Evolutionary conservation across 129 eudicot genomes (phyloP).

Genomic region (Ambrosia artemisiifolia): DNA sequence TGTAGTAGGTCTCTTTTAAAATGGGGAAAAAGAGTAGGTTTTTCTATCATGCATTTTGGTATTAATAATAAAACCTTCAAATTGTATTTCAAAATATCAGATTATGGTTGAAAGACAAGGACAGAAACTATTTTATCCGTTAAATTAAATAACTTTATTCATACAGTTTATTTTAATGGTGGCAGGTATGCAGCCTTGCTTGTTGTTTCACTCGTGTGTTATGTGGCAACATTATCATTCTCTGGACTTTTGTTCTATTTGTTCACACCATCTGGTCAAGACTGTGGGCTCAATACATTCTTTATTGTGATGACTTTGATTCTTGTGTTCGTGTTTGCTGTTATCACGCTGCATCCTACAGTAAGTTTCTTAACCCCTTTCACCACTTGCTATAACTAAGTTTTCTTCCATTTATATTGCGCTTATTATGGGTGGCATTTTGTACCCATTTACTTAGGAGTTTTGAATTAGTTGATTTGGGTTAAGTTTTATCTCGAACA

Average conservation of each 20-base stretch:
- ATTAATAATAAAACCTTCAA: neutral
- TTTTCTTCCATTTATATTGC: neutral
- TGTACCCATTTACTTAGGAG: neutral
- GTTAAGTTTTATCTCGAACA: neutral
- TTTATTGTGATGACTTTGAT: slow-evolving; percentile 74
- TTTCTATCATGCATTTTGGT: neutral
- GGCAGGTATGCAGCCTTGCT: slow-evolving; percentile 89
- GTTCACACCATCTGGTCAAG: slow-evolving; percentile 84
- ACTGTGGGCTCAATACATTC: slow-evolving; percentile 91
- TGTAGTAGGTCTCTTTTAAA: neutral
- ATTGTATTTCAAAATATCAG: neutral
- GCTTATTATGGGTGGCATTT: neutral
- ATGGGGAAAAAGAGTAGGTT: neutral
- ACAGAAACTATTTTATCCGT: neutral
- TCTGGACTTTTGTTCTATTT: slow-evolving; percentile 77
- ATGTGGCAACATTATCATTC: slow-evolving; percentile 66
- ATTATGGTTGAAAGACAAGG: neutral
- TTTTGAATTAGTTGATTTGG: neutral
- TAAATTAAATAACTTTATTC: neutral
- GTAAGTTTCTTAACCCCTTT: slow-evolving; percentile 43
- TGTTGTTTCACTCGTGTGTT: slow-evolving; percentile 86
- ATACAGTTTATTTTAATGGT: neutral
- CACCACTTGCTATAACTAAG: neutral
- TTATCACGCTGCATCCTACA: slow-evolving; percentile 73
- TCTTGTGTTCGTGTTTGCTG: slow-evolving; percentile 69